phyloP scores from a whole-genome alignment of 768 basidiomycete genomes.

The Hemileccinum rubropunctum region DNA sequence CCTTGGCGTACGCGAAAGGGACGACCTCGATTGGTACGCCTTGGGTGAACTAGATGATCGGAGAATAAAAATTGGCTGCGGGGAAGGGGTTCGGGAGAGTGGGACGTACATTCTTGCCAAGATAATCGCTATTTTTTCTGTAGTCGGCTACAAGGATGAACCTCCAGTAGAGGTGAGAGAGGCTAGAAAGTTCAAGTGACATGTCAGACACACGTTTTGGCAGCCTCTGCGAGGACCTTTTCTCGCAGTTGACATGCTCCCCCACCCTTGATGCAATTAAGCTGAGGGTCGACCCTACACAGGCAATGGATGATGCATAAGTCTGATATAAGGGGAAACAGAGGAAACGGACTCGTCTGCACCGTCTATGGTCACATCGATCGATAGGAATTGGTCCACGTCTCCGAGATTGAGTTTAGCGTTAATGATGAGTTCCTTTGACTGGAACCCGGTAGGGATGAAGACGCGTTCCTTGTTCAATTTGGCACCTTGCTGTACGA shows the following conservation, averaged over 20 bases:
- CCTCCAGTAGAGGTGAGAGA: slow-evolving; percentile 53
- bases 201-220: slow-evolving; percentile 56
- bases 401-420: slow-evolving; percentile 80
- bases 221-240: slow-evolving; percentile 97
- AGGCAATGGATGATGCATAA: background rate
- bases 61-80: background rate
- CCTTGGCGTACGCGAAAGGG: slow-evolving; percentile 91
- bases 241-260: slow-evolving; percentile 96
- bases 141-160: slow-evolving; percentile 93
- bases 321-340: background rate
- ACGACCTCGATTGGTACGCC: slow-evolving; percentile 97
- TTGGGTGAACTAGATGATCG: slow-evolving; percentile 58
- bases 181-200: background rate
- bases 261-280: slow-evolving; percentile 97
- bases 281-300: slow-evolving; percentile 71
- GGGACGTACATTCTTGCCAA: slow-evolving; percentile 78
- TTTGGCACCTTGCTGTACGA: slow-evolving; percentile 75
- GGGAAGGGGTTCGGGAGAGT: background rate
- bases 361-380: slow-evolving; percentile 98
- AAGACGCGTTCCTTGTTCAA: slow-evolving; percentile 82
- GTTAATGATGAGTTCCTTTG: slow-evolving; percentile 88
- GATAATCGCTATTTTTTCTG: slow-evolving; percentile 82
- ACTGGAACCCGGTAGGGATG: slow-evolving; percentile 95
- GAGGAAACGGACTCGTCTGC: slow-evolving; percentile 79
- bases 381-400: slow-evolving; percentile 80